Conservation (phyloP, 2,329 filamentous ascomycete species). For the Diaporthe sp. region DNA sequence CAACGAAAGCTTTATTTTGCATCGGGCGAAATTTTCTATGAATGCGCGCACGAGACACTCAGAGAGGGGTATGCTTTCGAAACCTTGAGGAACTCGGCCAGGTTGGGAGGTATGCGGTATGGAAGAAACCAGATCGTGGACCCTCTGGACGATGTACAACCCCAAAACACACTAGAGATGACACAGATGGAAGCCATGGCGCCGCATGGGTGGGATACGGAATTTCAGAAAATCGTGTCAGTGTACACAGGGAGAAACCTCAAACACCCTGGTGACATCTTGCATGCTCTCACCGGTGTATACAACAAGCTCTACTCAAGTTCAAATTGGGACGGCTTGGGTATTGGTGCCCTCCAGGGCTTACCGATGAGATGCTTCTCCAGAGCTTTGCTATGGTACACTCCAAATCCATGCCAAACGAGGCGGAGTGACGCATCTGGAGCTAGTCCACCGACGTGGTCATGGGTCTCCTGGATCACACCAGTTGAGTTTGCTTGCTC, state of each 20-base stretch:
- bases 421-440: background rate
- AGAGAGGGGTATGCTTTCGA: background rate
- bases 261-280: background rate
- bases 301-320: background rate
- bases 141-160: background rate
- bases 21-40: background rate
- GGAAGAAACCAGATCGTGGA: background rate
- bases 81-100: background rate
- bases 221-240: background rate
- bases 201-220: background rate
- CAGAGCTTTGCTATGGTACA: background rate
- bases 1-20: background rate
- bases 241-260: background rate
- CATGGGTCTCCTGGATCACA: background rate
- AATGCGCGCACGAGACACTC: background rate
- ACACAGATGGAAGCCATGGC: too few species aligned
- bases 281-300: background rate
- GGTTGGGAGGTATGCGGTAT: background rate
- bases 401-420: background rate
- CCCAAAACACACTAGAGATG: background rate
- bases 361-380: background rate
- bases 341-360: background rate
- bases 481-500: background rate
- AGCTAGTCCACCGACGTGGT: background rate
- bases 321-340: background rate